Evolutionary conservation across 192 early-diverging fungal genomes (phyloP), one percentile per base, ranked within the genome.

Genomic region (Blastocladiella britannica): DNA sequence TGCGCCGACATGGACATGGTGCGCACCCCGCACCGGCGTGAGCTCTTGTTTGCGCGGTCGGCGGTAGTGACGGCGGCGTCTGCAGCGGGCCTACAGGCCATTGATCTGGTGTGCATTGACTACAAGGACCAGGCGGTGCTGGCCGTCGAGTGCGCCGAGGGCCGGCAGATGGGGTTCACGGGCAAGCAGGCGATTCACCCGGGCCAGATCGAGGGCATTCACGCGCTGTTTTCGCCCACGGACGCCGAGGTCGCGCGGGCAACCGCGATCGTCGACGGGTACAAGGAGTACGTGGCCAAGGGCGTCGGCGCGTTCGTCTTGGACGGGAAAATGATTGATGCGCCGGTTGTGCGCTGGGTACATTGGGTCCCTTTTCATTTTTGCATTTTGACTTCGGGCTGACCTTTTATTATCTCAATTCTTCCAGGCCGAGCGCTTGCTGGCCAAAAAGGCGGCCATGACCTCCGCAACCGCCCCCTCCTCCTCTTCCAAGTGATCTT

Each of bases 171-270:
- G 84, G 93, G 93, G 6, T 96, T 91, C 70, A 80, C 86, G 20
- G 93, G 93, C 53, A 96, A 96, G 71, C 92, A 96, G 67, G 88
- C 88, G 4, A 89, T 96, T 55, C 92, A 96, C 62, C 92, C 92
- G 47, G 70, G 72, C 7, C 92, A 96, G 63, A 71, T 92, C 23
- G 83, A 88, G 27, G 71, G 70, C 7, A 91, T 96, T 55, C 88
- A 96, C 57, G 59, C 67, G 26, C 63, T 59, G 26, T 96, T 91
- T 65, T 62, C 82, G 55, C 92, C 92, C 18, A 78, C 80, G 7
- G 61, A 63, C 12, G 74, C 77, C 47, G 76, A 80, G 25, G 69
- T 89, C 51, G 71, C 69, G 23, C 68, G 79, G 7, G 88, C 88
- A 0, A 73, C 62, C 7, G 66, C 76, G 47, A 89, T 92, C 56